These are phyloP conservation scores for Talaromyces ruber DNA, from an alignment of 495 filamentous ascomycete genomes.

Conservation along the genomic window DNA sequence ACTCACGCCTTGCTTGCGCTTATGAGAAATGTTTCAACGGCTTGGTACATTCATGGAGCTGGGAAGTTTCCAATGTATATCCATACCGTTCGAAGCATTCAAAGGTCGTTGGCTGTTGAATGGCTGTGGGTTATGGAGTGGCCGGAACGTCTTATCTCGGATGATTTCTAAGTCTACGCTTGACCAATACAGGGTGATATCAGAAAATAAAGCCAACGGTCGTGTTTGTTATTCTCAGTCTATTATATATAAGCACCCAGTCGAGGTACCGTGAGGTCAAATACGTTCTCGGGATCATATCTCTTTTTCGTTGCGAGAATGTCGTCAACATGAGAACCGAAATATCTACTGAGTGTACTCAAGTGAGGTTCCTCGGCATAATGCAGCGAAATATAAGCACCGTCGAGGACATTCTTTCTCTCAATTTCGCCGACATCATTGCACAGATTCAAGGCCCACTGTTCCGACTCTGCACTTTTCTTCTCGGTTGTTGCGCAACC, in stretches of 20 bases:
- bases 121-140: conserved; percentile 6
- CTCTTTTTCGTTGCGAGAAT: background rate
- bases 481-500: conserved; percentile 5
- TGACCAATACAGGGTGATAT: background rate
- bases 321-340: conserved; percentile 1
- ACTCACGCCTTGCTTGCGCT: background rate
- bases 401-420: background rate
- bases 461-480: conserved; percentile 2
- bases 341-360: background rate
- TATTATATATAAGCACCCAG: background rate
- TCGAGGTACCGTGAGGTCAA: conserved; percentile 2
- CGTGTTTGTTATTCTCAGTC: background rate
- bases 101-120: background rate
- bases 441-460: conserved; percentile 17
- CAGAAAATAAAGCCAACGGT: background rate
- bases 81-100: background rate
- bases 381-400: conserved; percentile 1
- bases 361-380: background rate
- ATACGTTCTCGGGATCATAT: conserved; percentile 6
- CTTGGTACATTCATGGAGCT: conserved; percentile 6
- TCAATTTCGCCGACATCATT: background rate
- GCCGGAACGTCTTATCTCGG: background rate
- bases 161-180: background rate
- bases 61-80: background rate
- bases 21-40: background rate